Evolutionary conservation across 768 basidiomycete genomes (phyloP), one percentile per base, ranked within the genome.

Genomic region (Podaxis sp.): DNA sequence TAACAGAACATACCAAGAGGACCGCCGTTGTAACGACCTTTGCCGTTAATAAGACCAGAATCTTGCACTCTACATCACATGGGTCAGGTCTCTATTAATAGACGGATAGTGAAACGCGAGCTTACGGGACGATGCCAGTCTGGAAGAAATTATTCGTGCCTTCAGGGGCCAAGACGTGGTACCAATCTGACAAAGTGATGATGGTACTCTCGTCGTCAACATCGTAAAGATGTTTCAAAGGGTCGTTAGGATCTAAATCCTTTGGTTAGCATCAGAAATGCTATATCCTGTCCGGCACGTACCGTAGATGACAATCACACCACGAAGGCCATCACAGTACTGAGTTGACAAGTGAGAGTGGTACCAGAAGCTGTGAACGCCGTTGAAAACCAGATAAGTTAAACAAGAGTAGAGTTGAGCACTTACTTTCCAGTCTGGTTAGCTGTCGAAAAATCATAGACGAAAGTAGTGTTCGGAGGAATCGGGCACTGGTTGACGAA

Each of bases 401-500:
- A 10, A 33, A 33, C 0, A 33, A 10, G 33, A n/a, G 8, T 8
- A 8, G 33, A 33, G 8, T 33, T 33, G 33, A 33, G 8, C 33
- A 40, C 54, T 20, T 22, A 56, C 54, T 56, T 76, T n/a, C 73
- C 75, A 1, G 74, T 64, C 52, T 76, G 75, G 1, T 63, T 53
- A 28, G 64, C 63, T 4, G 73, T 66, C 2, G 68, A 69, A 17
- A 74, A 65, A n/a, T 69, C 65, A 60, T 76, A 75, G 15, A 71
- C 67, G 52, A 72, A 76, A n/a, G 72, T 71, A 13, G 69, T 67
- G 2, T 66, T 67, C 0, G 74, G 75, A 17, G 68, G 67, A 56
- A 76, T 70, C 0, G 75, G 75, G 60, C 75, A 76, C 40, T 70
- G 69, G 51, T 67, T 71, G 11, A 74, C 73, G 49, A 68, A 70